Evolutionary conservation across 2,329 filamentous ascomycete species (phyloP), one percentile per base, ranked within the genome.

Genomic region (Sporothrix mexicana): DNA sequence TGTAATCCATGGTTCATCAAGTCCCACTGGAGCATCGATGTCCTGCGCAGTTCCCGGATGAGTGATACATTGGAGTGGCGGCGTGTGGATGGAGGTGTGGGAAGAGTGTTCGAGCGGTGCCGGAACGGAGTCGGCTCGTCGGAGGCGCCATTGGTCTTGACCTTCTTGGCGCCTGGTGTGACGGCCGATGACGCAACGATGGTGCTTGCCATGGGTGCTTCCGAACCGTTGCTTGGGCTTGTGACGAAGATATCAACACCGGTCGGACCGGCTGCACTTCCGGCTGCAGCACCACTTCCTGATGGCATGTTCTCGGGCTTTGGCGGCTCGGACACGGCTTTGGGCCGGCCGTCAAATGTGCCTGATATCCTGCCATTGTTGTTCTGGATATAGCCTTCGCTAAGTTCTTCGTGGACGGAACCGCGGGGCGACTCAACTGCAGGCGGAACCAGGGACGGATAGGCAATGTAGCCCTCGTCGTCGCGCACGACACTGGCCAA

Each of bases 381-480:
- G 17, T 43, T 10, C 9, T 62, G 6, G 10, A 64, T 9, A 17
- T 69, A 43, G 51, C 43, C 25, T 30, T 69, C 12, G 55, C 12
- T 13, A 12, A 23, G 57, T 20, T 59, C 25, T 25, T 43, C 25
- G 30, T 45, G 20, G 23, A 36, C 36, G 43, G 51, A 20, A 49
- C 51, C 72, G 3, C 61, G 69, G 0, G 75, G 77, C 47, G 77
- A 77, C 23, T 74, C 47, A 2, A 75, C 55, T 13, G 75, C 74
- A 0, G 79, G 80, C 5, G 81, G 81, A 2, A 83, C 78, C 7
- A 76, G 75, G 30, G 76, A 74, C 9, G 81, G 81, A 68, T 79
- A 83, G 2, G 77, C 78, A 30, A 82, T 73, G 45, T 78, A 73
- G 47, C 80, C 80, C 8, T 76, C 64, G 10, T 72, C 74, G 67